Conservation (phyloP, 306 rosid species). For the Lathyrus sativus region DNA sequence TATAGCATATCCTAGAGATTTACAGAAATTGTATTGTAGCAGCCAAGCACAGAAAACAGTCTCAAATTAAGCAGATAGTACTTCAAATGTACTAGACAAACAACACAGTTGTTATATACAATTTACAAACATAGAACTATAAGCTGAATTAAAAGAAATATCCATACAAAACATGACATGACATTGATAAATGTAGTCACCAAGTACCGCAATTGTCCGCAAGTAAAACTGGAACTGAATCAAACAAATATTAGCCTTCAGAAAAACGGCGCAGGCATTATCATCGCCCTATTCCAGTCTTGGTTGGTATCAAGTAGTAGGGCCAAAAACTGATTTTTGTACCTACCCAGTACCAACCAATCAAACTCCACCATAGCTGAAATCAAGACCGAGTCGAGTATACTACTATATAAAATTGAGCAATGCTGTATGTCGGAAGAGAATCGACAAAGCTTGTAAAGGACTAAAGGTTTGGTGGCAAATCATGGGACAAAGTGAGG, state of each 20-base stretch:
- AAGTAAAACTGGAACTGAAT: background rate
- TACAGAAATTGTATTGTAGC: background rate
- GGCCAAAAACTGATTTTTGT: constrained; percentile 22
- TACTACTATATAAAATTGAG: constrained; percentile 13
- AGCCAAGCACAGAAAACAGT: constrained; percentile 2
- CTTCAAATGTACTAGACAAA: constrained; percentile 25
- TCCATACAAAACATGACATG: constrained; percentile 31
- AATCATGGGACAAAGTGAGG: constrained; percentile 43
- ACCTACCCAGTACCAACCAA: constrained; percentile 24
- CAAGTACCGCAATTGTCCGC: background rate
- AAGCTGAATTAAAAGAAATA: constrained; percentile 15
- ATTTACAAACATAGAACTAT: constrained; percentile 25
- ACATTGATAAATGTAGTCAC: constrained; percentile 2
- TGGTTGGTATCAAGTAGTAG: constrained; percentile 23
- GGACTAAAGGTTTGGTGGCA: constrained; percentile 25
- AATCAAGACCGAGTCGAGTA: constrained; percentile 21
- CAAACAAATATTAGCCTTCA: constrained; percentile 36
- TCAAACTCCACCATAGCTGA: constrained; percentile 38
- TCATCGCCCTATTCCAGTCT: constrained; percentile 25
- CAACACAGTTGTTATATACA: constrained; percentile 23
- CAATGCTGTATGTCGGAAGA: constrained; percentile 19
- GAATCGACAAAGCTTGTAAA: constrained; percentile 35
- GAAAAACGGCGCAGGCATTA: constrained; percentile 10
- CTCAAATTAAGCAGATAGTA: constrained; percentile 23
- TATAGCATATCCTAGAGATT: background rate